phyloP scores from a whole-genome alignment of 2,329 filamentous ascomycete species.

The Aciculosporium take region DNA sequence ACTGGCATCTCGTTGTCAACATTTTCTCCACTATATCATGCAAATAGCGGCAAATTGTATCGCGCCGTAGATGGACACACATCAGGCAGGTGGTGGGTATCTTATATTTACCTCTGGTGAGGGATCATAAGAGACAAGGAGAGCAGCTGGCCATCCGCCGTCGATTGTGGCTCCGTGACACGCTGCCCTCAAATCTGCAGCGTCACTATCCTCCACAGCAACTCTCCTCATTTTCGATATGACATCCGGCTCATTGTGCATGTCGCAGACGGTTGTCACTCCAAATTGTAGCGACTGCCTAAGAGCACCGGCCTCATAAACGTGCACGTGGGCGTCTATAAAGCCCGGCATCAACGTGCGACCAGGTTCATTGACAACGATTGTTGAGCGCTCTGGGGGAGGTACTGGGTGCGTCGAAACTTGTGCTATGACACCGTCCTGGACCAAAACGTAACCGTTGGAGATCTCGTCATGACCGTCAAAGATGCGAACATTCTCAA shows the following conservation, averaged over 20 bases:
- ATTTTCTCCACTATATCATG: neutral
- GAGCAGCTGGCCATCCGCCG: constrained; percentile 32
- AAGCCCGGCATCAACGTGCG: constrained; percentile 34
- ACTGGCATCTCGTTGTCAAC: constrained; percentile 17
- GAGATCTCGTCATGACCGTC: constrained; percentile 27
- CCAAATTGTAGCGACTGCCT: constrained; percentile 32
- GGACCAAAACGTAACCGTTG: constrained; percentile 24
- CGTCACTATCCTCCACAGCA: constrained; percentile 12
- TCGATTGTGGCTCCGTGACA: constrained; percentile 34
- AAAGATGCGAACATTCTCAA: constrained; percentile 27
- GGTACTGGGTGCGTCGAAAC: constrained; percentile 7
- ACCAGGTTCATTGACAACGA: constrained; percentile 26
- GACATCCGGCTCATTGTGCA: constrained; percentile 26
- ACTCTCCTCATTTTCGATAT: constrained; percentile 18
- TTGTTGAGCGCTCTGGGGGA: constrained; percentile 7
- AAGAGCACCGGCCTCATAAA: constrained; percentile 23
- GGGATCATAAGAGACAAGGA: constrained; percentile 3
- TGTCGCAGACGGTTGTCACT: constrained; percentile 36
- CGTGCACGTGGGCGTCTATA: constrained; percentile 36
- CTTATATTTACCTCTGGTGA: constrained; percentile 3
- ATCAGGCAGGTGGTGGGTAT: neutral
- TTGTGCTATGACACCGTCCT: constrained; percentile 24
- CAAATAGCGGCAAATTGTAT: too few species aligned
- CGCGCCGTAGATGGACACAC: neutral
- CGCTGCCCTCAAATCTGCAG: constrained; percentile 33